These are phyloP conservation scores for Saturnispora saitoi DNA, from an alignment of 805 yeast genomes.

Conservation along the genomic window DNA sequence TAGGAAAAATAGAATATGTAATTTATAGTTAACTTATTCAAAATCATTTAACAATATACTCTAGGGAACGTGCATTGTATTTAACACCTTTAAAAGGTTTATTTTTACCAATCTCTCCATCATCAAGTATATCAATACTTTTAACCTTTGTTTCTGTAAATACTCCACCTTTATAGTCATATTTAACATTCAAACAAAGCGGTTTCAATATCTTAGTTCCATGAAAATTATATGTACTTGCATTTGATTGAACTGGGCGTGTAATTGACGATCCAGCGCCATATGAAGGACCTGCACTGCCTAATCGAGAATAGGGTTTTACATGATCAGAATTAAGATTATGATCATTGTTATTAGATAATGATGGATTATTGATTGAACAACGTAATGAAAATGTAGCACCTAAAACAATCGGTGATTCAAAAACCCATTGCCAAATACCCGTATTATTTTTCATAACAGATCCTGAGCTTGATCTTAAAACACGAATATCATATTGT, in stretches of 20 bases:
- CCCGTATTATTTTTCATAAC: slow-evolving; percentile 5
- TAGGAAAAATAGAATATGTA: background rate
- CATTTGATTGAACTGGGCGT: background rate
- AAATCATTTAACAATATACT: slow-evolving; percentile 36
- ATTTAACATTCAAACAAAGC: slow-evolving; percentile 40
- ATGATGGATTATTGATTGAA: slow-evolving; percentile 2
- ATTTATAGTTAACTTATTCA: background rate
- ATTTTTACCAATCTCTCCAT: slow-evolving; percentile 44
- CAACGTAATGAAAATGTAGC: slow-evolving; percentile 12
- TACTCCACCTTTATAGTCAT: slow-evolving; percentile 55
- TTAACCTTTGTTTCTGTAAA: slow-evolving; percentile 72
- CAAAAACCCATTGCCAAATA: slow-evolving; percentile 17
- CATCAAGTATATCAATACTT: slow-evolving; percentile 47
- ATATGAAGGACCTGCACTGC: background rate
- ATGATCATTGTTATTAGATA: background rate
- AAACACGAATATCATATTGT: slow-evolving; percentile 8
- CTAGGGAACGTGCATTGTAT: slow-evolving; percentile 59
- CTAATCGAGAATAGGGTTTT: background rate
- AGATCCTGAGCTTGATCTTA: slow-evolving; percentile 12
- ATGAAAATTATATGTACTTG: background rate
- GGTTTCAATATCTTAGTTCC: slow-evolving; percentile 27
- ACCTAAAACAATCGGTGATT: slow-evolving; percentile 9
- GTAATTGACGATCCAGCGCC: background rate
- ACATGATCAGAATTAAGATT: background rate
- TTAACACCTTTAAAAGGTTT: slow-evolving; percentile 90